Percentiles rank a stretch among this genome's conserved stretches.
These are phyloP conservation scores for Cenchrus americanus DNA, from an alignment of 176 grass and related monocot species.

Conservation along the genomic window DNA sequence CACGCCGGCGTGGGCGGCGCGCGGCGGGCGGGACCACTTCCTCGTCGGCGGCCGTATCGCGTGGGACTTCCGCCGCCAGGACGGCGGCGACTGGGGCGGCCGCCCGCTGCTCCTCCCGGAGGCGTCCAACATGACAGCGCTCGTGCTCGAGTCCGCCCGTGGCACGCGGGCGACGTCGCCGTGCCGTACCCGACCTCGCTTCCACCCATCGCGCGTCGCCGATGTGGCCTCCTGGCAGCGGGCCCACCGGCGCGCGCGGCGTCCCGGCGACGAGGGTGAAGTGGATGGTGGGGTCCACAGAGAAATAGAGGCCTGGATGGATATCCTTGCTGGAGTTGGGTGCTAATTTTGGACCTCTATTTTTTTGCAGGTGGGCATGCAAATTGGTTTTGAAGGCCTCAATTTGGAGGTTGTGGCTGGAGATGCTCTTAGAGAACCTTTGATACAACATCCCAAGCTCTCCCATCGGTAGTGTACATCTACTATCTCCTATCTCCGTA, in stretches of 20 bases:
- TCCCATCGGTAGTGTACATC: too few species aligned
- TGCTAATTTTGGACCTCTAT: too few species aligned
- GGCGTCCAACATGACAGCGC: conserved; percentile 60
- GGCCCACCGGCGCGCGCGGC: conserved; percentile 30
- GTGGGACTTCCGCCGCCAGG: conserved; percentile 65
- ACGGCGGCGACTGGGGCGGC: conserved; percentile 60
- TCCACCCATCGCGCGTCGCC: conserved; percentile 57
- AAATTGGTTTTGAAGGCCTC: too few species aligned
- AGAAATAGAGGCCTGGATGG: too few species aligned
- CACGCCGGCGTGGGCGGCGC: conserved; percentile 45
- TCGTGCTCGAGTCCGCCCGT: conserved; percentile 58
- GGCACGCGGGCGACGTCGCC: conserved; percentile 41
- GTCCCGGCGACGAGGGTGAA: not conserved
- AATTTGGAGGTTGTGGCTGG: too few species aligned
- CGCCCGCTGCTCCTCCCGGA: conserved; percentile 60
- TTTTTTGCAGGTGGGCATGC: too few species aligned
- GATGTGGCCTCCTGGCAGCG: conserved; percentile 65
- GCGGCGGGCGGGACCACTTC: conserved; percentile 60
- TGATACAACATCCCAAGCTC: too few species aligned
- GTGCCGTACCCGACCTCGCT: conserved; percentile 80
- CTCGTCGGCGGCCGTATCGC: conserved; percentile 65
- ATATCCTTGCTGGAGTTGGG: too few species aligned
- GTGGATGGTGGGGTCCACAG: too few species aligned
- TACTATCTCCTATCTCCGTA: too few species aligned
- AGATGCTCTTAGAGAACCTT: too few species aligned